A percentile compares a stretch with the other conserved stretches of the same genome.
Evolutionary conservation across 495 filamentous ascomycete species (phyloP).

Genomic region (Stereocaulon alpinum): DNA sequence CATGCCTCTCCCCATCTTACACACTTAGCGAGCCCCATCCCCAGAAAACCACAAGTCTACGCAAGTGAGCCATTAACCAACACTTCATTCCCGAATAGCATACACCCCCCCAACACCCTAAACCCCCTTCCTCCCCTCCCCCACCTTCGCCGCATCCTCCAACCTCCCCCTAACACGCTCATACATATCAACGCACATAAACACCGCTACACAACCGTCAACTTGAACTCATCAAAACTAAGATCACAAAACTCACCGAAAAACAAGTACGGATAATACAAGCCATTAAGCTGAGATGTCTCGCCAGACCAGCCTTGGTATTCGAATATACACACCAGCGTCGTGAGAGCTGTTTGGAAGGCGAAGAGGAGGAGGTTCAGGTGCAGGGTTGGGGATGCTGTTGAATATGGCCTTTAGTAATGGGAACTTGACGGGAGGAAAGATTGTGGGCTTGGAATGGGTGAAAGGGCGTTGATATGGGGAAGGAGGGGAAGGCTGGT

Average conservation of each 20-base stretch:
- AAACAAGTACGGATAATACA: constrained; percentile 64
- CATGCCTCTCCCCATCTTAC: too few relatives aligned
- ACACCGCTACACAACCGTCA: constrained; percentile 32
- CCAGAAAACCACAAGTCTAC: too few relatives aligned
- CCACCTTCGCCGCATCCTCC: background rate
- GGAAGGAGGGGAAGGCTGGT: too few relatives aligned
- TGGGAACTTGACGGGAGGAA: too few relatives aligned
- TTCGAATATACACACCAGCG: constrained; percentile 55
- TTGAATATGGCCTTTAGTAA: too few relatives aligned
- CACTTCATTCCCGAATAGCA: too few relatives aligned
- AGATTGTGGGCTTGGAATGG: too few relatives aligned
- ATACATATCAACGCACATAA: constrained; percentile 49
- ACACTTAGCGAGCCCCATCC: too few relatives aligned
- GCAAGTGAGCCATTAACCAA: too few relatives aligned
- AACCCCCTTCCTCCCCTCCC: background rate
- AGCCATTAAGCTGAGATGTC: constrained; percentile 46
- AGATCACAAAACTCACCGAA: constrained; percentile 50
- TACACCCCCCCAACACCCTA: background rate
- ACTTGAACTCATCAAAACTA: background rate
- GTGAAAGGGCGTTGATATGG: too few relatives aligned
- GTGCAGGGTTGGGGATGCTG: constrained; percentile 49
- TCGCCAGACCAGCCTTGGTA: constrained; percentile 48
- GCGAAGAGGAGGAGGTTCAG: constrained; percentile 62
- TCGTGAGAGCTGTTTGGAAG: constrained; percentile 60
- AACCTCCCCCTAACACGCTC: constrained; percentile 22